Percentiles rank a stretch among this genome's conserved stretches.
Conservation (phyloP, 805 yeast species). For the Peterozyma toletana region DNA sequence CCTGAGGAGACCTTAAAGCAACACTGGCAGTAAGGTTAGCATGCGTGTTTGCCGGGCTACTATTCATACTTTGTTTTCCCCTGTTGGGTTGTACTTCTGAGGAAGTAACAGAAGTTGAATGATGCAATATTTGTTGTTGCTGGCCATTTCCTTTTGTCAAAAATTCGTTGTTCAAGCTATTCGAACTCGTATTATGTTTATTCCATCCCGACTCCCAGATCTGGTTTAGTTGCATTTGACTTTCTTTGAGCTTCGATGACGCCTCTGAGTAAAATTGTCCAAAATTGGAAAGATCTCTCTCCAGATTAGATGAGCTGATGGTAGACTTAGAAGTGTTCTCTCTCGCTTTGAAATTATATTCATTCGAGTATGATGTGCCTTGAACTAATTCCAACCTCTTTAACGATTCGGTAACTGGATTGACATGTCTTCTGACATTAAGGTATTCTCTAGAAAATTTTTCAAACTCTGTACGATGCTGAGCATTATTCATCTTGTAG, state of each 20-base stretch:
- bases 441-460: conserved; percentile 67
- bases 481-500: conserved; percentile 28
- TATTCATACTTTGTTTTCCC: background rate
- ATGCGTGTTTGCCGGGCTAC: background rate
- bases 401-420: conserved; percentile 63
- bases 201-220: conserved; percentile 7
- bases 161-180: background rate
- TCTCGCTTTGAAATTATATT: too few relatives aligned
- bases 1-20: background rate
- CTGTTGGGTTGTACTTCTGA: too few relatives aligned
- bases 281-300: conserved; percentile 3
- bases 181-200: conserved; percentile 5
- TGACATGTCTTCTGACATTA: conserved; percentile 58
- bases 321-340: too few relatives aligned
- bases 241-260: conserved; percentile 1
- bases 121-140: background rate
- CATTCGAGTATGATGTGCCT: too few relatives aligned
- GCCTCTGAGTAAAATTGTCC: conserved; percentile 4
- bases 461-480: conserved; percentile 70
- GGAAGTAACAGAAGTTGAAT: background rate
- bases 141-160: background rate
- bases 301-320: background rate
- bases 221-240: conserved; percentile 1
- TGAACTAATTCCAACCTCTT: conserved; percentile 32
- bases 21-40: background rate